phyloP scores from a whole-genome alignment of 106 monocot species.

The Dendrobium catenatum region DNA sequence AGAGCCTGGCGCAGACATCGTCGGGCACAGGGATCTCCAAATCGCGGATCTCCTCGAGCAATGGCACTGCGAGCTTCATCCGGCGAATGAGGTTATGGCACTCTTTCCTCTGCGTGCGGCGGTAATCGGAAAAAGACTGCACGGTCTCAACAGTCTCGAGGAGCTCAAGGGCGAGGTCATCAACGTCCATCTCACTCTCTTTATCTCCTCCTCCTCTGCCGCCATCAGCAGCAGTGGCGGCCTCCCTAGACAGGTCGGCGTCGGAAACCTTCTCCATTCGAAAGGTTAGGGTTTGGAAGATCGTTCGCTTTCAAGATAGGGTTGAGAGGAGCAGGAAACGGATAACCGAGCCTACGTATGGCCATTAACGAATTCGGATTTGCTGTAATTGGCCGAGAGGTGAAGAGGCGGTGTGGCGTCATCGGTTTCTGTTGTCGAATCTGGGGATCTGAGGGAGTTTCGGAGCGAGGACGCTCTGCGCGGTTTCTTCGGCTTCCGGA shows the following conservation, averaged over 20 bases:
- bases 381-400: not conserved
- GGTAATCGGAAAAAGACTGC: conserved; percentile 18
- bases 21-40: conserved; percentile 13
- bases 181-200: conserved; percentile 17
- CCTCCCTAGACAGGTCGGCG: not conserved
- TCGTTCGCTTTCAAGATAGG: not conserved
- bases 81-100: conserved; percentile 28
- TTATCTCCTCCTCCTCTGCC: not conserved
- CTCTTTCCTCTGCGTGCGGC: conserved; percentile 31
- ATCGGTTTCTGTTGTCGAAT: not conserved
- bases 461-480: not conserved
- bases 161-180: conserved; percentile 22
- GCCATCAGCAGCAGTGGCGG: not conserved
- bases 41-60: conserved; percentile 37
- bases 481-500: not conserved
- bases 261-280: not conserved
- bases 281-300: not conserved
- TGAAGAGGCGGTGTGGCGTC: not conserved
- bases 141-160: conserved; percentile 11
- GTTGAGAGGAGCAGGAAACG: not conserved
- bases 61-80: conserved; percentile 28
- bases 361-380: not conserved
- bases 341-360: not conserved
- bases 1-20: conserved; percentile 6
- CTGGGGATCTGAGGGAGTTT: conserved; percentile 1